phyloP scores from a whole-genome alignment of 306 rosid genomes.

The Quercus robur region DNA sequence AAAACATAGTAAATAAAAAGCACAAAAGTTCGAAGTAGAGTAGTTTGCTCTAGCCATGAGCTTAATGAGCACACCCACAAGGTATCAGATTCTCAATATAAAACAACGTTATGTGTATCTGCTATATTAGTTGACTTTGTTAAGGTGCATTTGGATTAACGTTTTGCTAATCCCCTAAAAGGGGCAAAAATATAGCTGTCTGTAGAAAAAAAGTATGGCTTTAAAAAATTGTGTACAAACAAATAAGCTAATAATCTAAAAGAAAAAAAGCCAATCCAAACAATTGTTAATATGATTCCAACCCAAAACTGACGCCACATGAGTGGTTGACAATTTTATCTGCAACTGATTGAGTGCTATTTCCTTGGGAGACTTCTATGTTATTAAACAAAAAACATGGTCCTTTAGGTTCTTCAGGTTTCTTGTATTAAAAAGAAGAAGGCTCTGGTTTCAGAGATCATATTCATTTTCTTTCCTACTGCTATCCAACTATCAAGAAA shows the following conservation, averaged over 20 bases:
- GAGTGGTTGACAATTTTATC: background rate
- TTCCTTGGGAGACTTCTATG: background rate
- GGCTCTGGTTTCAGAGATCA: background rate
- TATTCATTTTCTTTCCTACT: background rate
- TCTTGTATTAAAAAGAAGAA: too few relatives aligned
- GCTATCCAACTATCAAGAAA: background rate
- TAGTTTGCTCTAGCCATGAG: background rate
- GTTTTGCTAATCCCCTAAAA: too few relatives aligned
- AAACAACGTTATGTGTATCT: background rate
- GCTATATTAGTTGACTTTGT: background rate
- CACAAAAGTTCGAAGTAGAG: background rate
- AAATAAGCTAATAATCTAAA: too few relatives aligned
- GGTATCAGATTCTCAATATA: background rate
- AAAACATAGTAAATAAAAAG: background rate
- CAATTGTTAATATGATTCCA: background rate
- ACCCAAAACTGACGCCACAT: background rate
- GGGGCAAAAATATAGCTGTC: too few relatives aligned
- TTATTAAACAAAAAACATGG: background rate
- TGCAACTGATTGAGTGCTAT: background rate
- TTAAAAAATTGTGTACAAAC: too few relatives aligned
- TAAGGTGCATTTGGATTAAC: background rate
- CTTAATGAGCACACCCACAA: background rate
- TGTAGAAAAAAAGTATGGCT: too few relatives aligned
- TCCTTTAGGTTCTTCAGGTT: background rate
- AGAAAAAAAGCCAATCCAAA: too few relatives aligned